Evolutionary conservation across 1,284 basidiomycete species (phyloP), one percentile per base, ranked within the genome.

Genomic region (Leccinum holopus): DNA sequence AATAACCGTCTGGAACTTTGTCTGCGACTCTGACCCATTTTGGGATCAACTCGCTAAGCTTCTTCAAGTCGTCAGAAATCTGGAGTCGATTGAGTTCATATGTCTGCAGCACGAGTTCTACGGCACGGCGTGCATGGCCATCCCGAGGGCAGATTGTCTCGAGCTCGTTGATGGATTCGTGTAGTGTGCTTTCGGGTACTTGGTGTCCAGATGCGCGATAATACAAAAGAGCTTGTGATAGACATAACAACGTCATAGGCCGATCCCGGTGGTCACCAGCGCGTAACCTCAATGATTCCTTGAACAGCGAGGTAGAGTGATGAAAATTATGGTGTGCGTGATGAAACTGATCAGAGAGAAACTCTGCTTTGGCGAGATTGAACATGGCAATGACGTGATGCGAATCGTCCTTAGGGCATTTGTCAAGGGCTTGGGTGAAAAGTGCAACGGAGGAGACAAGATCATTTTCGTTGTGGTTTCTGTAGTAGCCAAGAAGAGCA

Each of bases 331-430:
- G 2, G n/a, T 5, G 16, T 28, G 55, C 37, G 1, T 55, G 57
- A n/a, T 25, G 8, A 30, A 28, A 25, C 32, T 61, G 62, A 30
- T 56, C 60, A 6, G 14, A 18, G 11, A 61, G 54, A 25, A 61
- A 60, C 12, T 55, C 18, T 16, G 39, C 60, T 12, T 18, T 66
- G 3, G 68, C 68, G 1, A 69, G 60, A 53, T 69, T 70, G 2
- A 21, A 66, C 2, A 62, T 21, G 3, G 57, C 59, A 18, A 47
- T 58, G 7, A 56, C 58, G 3, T 39, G 65, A 54, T 25, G 52
- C 1, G 14, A 21, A 51, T 51, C 49, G 11, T 51, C 5, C 3
- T 58, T 3, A 18, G 54, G 28, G 28, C 68, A 70, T 12, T n/a
- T n/a, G 3, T 25, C 6, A 9, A 59, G 41, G 28, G 25, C 25